Percentiles rank a stretch among this genome's conserved stretches.
phyloP scores from a whole-genome alignment of 768 basidiomycete species.

The Panaeolus papilionaceus region DNA sequence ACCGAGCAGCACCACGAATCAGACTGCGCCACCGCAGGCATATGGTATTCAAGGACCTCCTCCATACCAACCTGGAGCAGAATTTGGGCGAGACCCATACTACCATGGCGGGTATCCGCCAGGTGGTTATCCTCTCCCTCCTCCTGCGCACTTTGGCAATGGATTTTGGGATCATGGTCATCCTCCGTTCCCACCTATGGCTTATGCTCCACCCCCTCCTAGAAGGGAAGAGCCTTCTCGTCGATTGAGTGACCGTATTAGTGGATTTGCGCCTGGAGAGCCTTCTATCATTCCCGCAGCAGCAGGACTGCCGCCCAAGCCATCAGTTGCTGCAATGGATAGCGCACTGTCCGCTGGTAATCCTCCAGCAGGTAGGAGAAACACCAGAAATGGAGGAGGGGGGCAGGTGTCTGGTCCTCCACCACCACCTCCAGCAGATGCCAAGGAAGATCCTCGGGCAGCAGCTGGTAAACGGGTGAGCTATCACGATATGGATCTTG shows the following conservation, averaged over 20 bases:
- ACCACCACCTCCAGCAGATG: conserved; percentile 86
- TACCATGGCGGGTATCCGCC: conserved; percentile 42
- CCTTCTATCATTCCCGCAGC: conserved; percentile 58
- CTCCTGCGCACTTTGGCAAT: conserved; percentile 39
- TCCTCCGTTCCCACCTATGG: conserved; percentile 42
- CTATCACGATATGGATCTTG: conserved; percentile 96
- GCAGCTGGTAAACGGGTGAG: conserved; percentile 88
- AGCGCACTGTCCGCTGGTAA: conserved; percentile 59
- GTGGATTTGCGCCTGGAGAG: conserved; percentile 67
- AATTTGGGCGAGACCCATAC: conserved; percentile 42
- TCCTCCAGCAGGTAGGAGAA: conserved; percentile 45
- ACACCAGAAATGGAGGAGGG: conserved; percentile 39
- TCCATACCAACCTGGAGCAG: conserved; percentile 45
- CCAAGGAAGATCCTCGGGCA: conserved; percentile 92
- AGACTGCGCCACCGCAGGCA: conserved; percentile 82
- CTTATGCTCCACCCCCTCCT: conserved; percentile 45
- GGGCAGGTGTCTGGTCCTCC: conserved; percentile 55
- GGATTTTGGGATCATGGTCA: conserved; percentile 54
- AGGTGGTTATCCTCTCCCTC: conserved; percentile 51
- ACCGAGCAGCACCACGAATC: conserved; percentile 64
- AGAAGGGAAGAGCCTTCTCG: conserved; percentile 68
- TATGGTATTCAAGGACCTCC: conserved; percentile 77
- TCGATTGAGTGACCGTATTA: conserved; percentile 80
- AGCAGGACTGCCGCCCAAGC: conserved; percentile 84
- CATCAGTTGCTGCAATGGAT: conserved; percentile 59